Base-by-base conservation (phyloP, 2,329 filamentous ascomycete genomes). In the Nothomitra cinnamomea region DNA sequence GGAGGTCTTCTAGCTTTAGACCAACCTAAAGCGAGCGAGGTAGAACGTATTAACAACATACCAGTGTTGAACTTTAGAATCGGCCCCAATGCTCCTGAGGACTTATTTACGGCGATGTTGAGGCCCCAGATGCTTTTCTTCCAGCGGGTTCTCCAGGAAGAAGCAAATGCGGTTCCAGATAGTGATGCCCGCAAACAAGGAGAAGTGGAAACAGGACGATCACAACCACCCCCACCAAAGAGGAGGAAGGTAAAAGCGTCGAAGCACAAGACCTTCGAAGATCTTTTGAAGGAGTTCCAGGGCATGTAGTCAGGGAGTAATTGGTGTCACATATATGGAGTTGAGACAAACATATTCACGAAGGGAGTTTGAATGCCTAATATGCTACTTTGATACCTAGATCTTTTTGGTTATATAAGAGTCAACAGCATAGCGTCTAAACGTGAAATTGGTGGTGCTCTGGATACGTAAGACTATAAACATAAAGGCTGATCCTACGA, bases 261-360 rank as follows among this genome's bases (percentile, higher is more conserved):
- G 4, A 49, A 49, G 32, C 45, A 49, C n/a, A 49, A 49, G n/a
- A 49, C 25, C 15, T 49, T 49, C 25, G 45, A 49, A 35, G 45
- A 49, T 15, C 24, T 49, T 5, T 49, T 49, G n/a, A 49, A 49
- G 45, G 45, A 49, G 25, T 49, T 49, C 17, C 24, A 28, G 15
- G n/a, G 45, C 17, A 49, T 49, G 45, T 49, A 17, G 28, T 19
- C 17, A 13, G 5, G 10, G 4, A 32, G 28, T 32, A 32, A 32
- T 32, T 4, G 28, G 28, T 4, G 28, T 32, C 28, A 32, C 10
- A 10, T 32, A 32, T 32, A 32, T 32, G 10, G 28, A 32, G 28
- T n/a, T n/a, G n/a, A n/a, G n/a, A n/a, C n/a, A n/a, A n/a, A n/a
- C n/a, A n/a, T 38, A 38, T 38, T 38, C 35, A 38, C 15, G 35